Evolutionary conservation across 2,329 filamentous ascomycete species (phyloP).

Genomic region (Cladobotryum protrusum): DNA sequence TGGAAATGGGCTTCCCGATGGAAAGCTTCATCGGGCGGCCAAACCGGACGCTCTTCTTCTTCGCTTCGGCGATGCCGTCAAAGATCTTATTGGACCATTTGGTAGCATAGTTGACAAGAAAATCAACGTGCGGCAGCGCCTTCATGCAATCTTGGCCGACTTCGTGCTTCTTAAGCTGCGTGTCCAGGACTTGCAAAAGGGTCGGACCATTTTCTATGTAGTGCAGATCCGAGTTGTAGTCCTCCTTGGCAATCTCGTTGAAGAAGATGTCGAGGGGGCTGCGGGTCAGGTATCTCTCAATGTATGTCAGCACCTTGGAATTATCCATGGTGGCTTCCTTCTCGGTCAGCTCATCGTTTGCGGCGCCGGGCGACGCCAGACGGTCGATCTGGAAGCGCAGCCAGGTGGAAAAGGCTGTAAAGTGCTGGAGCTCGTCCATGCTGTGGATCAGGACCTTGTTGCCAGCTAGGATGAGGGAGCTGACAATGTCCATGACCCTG

Average conservation of each 20-base stretch:
- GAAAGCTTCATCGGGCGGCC: constrained; percentile 47
- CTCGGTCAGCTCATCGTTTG: constrained; percentile 66
- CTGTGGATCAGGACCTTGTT: constrained; percentile 66
- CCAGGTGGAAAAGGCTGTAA: constrained; percentile 75
- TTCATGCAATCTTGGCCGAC: constrained; percentile 40
- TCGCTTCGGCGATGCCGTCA: constrained; percentile 60
- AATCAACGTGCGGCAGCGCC: constrained; percentile 55
- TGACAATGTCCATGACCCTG: constrained; percentile 62
- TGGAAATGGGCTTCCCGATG: constrained; percentile 39
- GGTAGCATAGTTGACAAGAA: constrained; percentile 54
- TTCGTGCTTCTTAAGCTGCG: constrained; percentile 43
- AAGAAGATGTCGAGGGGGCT: constrained; percentile 59
- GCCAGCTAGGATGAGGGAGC: constrained; percentile 67
- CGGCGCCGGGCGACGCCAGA: constrained; percentile 55
- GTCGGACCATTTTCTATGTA: constrained; percentile 38
- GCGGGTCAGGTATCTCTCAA: constrained; percentile 60
- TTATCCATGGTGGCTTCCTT: constrained; percentile 72
- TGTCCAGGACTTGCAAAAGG: constrained; percentile 43
- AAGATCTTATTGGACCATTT: constrained; percentile 57
- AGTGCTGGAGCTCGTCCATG: constrained; percentile 72
- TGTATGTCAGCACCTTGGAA: constrained; percentile 67
- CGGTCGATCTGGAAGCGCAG: constrained; percentile 76
- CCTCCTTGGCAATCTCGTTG: constrained; percentile 41
- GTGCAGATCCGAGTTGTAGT: constrained; percentile 41
- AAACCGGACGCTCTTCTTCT: constrained; percentile 63